Conservation (phyloP, 306 rosid species). For the Cicer cuneatum region DNA sequence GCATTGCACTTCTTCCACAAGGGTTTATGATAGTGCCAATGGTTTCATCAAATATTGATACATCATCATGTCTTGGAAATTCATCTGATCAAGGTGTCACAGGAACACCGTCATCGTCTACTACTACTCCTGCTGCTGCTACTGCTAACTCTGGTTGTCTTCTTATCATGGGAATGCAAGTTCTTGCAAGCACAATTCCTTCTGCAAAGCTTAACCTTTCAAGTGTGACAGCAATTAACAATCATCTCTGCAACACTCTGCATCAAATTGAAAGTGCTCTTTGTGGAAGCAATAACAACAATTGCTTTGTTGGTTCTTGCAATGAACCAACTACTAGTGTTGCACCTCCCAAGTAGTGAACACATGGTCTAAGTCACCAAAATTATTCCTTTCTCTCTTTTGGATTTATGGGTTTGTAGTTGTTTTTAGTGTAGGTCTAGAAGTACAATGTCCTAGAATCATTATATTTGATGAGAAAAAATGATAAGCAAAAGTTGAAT, state of each 20-base stretch:
- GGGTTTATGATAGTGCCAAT: slow-evolving; percentile 78
- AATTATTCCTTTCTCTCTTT: slow-evolving; percentile 2
- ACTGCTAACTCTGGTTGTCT: slow-evolving; percentile 60
- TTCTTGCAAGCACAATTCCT: slow-evolving; percentile 82
- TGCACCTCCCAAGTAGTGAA: slow-evolving; percentile 46
- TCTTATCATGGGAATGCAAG: slow-evolving; percentile 80
- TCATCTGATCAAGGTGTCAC: slow-evolving; percentile 41
- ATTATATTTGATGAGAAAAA: not conserved
- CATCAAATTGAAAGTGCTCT: slow-evolving; percentile 78
- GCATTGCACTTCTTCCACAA: slow-evolving; percentile 89
- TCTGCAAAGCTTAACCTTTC: slow-evolving; percentile 81
- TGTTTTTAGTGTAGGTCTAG: not conserved
- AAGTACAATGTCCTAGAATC: too few species aligned
- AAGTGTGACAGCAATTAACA: slow-evolving; percentile 77
- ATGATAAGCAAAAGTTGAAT: slow-evolving; percentile 10
- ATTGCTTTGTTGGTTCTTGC: slow-evolving; percentile 42
- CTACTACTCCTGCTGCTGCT: not conserved
- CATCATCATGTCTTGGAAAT: not conserved
- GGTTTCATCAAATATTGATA: slow-evolving; percentile 35
- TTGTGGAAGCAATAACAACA: slow-evolving; percentile 26
- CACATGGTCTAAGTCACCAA: slow-evolving; percentile 4
- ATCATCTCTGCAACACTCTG: slow-evolving; percentile 80
- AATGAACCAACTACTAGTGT: slow-evolving; percentile 46
- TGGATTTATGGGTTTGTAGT: slow-evolving; percentile 14
- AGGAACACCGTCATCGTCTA: not conserved